Conservation (phyloP, 2,329 filamentous ascomycete species). For the Alternaria conjuncta region DNA sequence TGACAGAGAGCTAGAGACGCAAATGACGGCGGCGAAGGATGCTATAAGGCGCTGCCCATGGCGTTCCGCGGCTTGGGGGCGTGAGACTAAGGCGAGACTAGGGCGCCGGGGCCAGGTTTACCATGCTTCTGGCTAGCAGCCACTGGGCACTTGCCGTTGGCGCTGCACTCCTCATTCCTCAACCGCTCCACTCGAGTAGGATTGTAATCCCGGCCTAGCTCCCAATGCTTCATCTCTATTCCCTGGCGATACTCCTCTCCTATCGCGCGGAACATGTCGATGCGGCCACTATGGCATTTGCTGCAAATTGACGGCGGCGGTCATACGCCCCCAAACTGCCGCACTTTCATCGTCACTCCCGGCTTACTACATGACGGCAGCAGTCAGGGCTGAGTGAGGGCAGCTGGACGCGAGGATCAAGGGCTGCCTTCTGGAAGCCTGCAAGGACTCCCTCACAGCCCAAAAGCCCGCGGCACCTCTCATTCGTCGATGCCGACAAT, state of each 20-base stretch:
- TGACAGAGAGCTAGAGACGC: not conserved
- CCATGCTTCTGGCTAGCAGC: conserved; percentile 2
- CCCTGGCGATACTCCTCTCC: not conserved
- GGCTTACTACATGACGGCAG: not conserved
- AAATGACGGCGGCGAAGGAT: conserved; percentile 20
- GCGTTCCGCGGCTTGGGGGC: conserved; percentile 3
- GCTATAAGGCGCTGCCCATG: conserved; percentile 9
- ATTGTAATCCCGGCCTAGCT: not conserved
- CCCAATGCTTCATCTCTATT: not conserved
- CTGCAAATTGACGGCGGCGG: not conserved
- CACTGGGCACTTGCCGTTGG: conserved; percentile 1
- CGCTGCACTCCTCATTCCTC: conserved; percentile 3
- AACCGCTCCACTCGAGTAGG: conserved; percentile 1
- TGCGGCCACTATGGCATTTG: not conserved
- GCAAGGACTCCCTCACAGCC: not conserved
- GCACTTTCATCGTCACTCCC: not conserved
- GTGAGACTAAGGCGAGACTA: conserved; percentile 3
- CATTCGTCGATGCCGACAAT: not conserved
- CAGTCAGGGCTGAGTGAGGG: not conserved
- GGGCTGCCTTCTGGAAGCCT: conserved; percentile 7
- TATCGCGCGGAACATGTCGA: not conserved
- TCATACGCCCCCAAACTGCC: not conserved
- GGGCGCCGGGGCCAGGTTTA: not conserved
- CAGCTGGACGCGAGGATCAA: not conserved
- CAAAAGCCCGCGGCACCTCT: not conserved